phyloP scores from a whole-genome alignment of 2,329 filamentous ascomycete genomes.

The Ascochyta fabae region DNA sequence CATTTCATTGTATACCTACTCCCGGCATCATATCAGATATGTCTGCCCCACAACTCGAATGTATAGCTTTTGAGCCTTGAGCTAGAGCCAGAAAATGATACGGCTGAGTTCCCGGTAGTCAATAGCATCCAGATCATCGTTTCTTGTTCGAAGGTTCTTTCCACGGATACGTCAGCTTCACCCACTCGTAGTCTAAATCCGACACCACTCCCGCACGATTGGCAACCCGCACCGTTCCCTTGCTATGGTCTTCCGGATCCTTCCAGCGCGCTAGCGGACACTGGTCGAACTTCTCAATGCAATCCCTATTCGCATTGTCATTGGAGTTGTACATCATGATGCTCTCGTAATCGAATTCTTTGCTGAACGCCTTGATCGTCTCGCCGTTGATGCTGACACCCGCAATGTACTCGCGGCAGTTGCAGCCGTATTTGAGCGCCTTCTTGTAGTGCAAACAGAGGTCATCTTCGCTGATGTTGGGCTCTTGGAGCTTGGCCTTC shows the following conservation, averaged over 20 bases:
- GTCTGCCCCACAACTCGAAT: not conserved
- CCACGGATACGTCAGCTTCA: not conserved
- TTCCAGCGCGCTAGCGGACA: slow-evolving; percentile 3
- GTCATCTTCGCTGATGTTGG: not conserved
- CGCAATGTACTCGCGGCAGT: not conserved
- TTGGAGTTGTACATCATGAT: slow-evolving; percentile 3
- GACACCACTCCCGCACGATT: not conserved
- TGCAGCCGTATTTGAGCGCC: not conserved
- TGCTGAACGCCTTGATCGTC: not conserved
- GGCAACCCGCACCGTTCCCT: not conserved
- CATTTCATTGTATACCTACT: not conserved
- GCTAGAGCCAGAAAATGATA: not conserved
- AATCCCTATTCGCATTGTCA: not conserved
- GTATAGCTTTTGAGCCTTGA: not conserved
- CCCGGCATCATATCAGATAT: not conserved
- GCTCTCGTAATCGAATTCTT: not conserved
- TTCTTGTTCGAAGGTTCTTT: not conserved
- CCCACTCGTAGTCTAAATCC: not conserved
- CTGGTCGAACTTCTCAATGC: not conserved
- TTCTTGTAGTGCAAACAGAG: slow-evolving; percentile 1
- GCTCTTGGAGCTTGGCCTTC: not conserved
- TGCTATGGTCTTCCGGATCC: not conserved
- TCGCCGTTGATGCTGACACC: not conserved
- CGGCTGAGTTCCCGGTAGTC: not conserved
- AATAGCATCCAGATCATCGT: not conserved